Evolutionary conservation across 192 early-diverging fungal species (phyloP).

Genomic region (Rhizophagus sp.): DNA sequence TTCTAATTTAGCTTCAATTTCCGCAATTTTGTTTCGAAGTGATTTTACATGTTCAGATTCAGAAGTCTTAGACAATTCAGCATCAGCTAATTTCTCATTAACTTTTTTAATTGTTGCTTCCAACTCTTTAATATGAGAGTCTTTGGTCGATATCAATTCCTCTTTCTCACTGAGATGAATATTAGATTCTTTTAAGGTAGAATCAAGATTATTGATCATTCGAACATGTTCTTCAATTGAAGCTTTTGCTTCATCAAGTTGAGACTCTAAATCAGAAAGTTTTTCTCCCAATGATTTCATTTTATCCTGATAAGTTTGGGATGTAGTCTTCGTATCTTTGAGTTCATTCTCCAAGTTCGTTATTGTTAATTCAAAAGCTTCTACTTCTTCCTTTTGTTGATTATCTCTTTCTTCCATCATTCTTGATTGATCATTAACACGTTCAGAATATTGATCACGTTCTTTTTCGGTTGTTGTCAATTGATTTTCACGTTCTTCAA

Average conservation of each 20-base stretch:
- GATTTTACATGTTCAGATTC: neutral
- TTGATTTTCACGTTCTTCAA: neutral
- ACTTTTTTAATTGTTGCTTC: neutral
- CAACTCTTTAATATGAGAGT: neutral
- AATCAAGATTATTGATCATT: neutral
- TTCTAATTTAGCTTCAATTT: neutral
- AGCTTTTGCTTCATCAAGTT: constrained; percentile 9
- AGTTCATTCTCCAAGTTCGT: neutral
- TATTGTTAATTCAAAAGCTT: neutral
- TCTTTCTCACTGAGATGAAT: neutral
- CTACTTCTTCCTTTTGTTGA: neutral
- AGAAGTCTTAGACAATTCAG: neutral
- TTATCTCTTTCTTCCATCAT: too few species aligned
- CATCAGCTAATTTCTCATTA: constrained; percentile 1
- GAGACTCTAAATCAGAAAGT: neutral
- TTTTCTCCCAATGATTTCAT: constrained; percentile 1
- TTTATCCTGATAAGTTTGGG: neutral
- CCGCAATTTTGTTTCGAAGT: neutral
- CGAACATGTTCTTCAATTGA: neutral
- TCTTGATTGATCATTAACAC: neutral
- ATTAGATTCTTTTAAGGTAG: neutral
- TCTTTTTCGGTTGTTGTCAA: neutral
- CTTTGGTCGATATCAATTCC: neutral
- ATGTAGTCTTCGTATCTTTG: neutral
- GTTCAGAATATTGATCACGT: too few species aligned